These are phyloP conservation scores for Suillus spraguei DNA, from an alignment of 768 basidiomycete genomes.

Conservation along the genomic window DNA sequence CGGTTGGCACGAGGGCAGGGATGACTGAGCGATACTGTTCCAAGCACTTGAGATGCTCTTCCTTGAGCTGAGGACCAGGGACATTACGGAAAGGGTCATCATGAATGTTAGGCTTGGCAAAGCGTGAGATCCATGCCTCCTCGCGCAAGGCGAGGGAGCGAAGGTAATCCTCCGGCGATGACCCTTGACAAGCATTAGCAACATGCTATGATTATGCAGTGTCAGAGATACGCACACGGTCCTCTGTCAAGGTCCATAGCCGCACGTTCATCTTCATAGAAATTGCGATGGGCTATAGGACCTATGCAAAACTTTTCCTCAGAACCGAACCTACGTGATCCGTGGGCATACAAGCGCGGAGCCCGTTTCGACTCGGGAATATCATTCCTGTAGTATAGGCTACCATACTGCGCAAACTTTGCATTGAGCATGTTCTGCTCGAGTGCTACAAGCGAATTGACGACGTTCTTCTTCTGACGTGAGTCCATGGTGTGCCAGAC, in stretches of 20 bases:
- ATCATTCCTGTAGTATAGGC: slow-evolving; percentile 36
- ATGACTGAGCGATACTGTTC: slow-evolving; percentile 24
- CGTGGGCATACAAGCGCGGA: slow-evolving; percentile 13
- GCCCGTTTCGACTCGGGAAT: slow-evolving; percentile 10
- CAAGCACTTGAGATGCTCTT: slow-evolving; percentile 23
- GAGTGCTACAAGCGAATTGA: slow-evolving; percentile 24
- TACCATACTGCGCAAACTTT: slow-evolving; percentile 33
- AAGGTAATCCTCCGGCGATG: slow-evolving; percentile 22
- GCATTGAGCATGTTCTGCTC: slow-evolving; percentile 23
- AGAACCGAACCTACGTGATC: slow-evolving; percentile 18
- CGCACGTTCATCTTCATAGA: slow-evolving; percentile 30
- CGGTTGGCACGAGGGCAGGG: slow-evolving; percentile 28
- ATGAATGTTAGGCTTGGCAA: slow-evolving; percentile 17
- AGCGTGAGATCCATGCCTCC: slow-evolving; percentile 20
- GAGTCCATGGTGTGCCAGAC: slow-evolving; percentile 24
- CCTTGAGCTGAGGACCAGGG: slow-evolving; percentile 17
- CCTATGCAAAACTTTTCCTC: slow-evolving; percentile 34
- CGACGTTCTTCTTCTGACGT: slow-evolving; percentile 18
- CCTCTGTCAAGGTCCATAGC: slow-evolving; percentile 31
- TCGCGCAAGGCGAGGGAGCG: slow-evolving; percentile 24
- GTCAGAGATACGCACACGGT: slow-evolving; percentile 31
- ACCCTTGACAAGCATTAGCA: slow-evolving; percentile 17
- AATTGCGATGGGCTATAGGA: slow-evolving; percentile 30
- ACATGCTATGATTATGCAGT: not conserved
- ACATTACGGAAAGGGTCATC: slow-evolving; percentile 22